phyloP scores from a whole-genome alignment of 768 basidiomycete genomes.

The Albatrellus ellisii region DNA sequence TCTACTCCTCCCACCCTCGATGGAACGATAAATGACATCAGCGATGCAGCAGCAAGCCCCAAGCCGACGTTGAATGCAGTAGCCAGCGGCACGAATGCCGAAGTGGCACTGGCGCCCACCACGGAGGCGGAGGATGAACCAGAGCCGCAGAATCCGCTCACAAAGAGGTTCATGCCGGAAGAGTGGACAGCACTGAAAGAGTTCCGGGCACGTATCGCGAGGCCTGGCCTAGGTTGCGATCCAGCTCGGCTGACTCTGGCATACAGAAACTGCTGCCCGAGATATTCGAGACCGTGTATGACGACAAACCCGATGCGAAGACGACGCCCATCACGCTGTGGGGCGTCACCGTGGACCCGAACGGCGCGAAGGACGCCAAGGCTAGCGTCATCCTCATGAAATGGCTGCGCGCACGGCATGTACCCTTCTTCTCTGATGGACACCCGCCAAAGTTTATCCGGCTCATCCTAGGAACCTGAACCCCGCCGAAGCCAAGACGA shows the following conservation, averaged over 20 bases:
- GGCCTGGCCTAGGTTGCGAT: neutral
- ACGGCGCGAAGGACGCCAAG: slow-evolving; percentile 39
- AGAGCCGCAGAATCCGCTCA: slow-evolving; percentile 62
- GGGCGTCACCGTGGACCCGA: slow-evolving; percentile 60
- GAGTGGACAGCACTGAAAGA: slow-evolving; percentile 62
- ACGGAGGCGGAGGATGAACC: slow-evolving; percentile 15
- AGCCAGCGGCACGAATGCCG: slow-evolving; percentile 7
- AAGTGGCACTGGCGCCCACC: slow-evolving; percentile 4
- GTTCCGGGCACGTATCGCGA: slow-evolving; percentile 40
- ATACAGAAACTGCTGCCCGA: slow-evolving; percentile 29
- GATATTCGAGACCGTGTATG: slow-evolving; percentile 45
- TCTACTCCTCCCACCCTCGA: too few relatives aligned
- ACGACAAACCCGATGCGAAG: slow-evolving; percentile 39
- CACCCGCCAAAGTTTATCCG: neutral
- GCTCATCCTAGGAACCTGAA: slow-evolving; percentile 33
- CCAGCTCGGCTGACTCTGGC: slow-evolving; percentile 16
- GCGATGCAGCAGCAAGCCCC: neutral
- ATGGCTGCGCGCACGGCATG: slow-evolving; percentile 63
- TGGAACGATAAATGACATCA: slow-evolving; percentile 7
- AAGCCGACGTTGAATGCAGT: slow-evolving; percentile 8
- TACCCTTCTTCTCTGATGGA: neutral
- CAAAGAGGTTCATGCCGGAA: slow-evolving; percentile 50
- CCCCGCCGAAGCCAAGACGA: slow-evolving; percentile 40
- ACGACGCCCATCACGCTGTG: slow-evolving; percentile 45
- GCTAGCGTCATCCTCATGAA: slow-evolving; percentile 72